Conservation (phyloP, 345 rosid genomes). For the Eucalyptus erythrocorys region DNA sequence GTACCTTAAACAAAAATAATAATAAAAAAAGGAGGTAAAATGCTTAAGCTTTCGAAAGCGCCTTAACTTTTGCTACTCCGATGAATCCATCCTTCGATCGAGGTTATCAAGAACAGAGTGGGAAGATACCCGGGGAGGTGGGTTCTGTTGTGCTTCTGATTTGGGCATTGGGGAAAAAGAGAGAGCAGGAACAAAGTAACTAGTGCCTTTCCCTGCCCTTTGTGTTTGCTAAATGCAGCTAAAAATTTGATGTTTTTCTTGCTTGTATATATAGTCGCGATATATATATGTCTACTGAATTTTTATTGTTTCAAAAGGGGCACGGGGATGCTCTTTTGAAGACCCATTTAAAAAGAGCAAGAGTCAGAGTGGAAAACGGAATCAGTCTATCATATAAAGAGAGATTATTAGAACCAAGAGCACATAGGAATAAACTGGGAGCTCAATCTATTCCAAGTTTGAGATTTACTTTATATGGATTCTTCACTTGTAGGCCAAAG, state of each 20-base stretch:
- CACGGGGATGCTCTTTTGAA: background rate
- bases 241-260: rapidly evolving
- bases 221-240: background rate
- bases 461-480: background rate
- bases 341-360: background rate
- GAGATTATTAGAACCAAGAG: background rate
- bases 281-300: background rate
- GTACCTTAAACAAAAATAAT: background rate
- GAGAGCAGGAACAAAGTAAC: background rate
- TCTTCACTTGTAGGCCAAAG: background rate
- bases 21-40: background rate
- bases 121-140: background rate
- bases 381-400: background rate
- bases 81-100: background rate
- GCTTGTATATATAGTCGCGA: background rate
- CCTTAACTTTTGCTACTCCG: background rate
- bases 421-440: background rate
- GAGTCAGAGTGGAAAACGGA: background rate
- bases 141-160: background rate
- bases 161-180: background rate
- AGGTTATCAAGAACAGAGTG: background rate
- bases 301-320: background rate
- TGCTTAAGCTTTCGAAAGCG: background rate
- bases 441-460: background rate
- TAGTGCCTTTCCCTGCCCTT: background rate